Evolutionary conservation across 805 yeast species (phyloP), one percentile per base, ranked within the genome.

Genomic region (Candida insectorum): DNA sequence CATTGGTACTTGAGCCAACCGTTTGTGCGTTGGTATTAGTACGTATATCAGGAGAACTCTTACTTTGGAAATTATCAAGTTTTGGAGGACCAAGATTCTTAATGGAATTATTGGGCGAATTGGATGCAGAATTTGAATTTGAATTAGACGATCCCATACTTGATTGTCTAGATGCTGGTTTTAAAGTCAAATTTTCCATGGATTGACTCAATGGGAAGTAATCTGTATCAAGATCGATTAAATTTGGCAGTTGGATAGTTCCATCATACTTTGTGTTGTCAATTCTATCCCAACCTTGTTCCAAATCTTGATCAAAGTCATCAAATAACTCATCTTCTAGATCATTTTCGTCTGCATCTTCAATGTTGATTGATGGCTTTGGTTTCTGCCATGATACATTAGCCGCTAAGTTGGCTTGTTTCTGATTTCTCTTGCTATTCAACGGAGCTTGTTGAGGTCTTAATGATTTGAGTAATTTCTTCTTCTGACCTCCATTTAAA

Each of bases 201-300:
- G 51, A 45, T 10, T 40, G 42, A 36, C 36, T 42, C 27, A 40
- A 16, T 17, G 25, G 30, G 22, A 49, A 47, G 30, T 69, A 79
- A 44, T 77, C 85, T 15, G 43, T 45, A 51, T 75, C 94, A 46
- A 87, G 77, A 51, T 87, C 95, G 41, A 88, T 83, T 46, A 87
- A 66, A 38, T 78, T 76, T 23, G 73, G 66, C 26, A 69, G 61
- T 16, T 37, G 16, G 4, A 10, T 32, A 18, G 26, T 5, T 14
- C 29, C 45, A 16, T 28, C 38, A 1, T 26, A 31, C 14, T 14
- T 21, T 21, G 23, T 21, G 4, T 25, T 24, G 7, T 37, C 43
- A 36, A 57, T 48, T 26, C 46, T 50, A 24, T 52, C 62, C 58
- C 63, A 56, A 24, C 49, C 44, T 22, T 48, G 54, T 5, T 51